Percentiles rank a stretch among this genome's conserved stretches.
Conservation (phyloP, 176 grass and related monocot genomes). For the Olyra latifolia region DNA sequence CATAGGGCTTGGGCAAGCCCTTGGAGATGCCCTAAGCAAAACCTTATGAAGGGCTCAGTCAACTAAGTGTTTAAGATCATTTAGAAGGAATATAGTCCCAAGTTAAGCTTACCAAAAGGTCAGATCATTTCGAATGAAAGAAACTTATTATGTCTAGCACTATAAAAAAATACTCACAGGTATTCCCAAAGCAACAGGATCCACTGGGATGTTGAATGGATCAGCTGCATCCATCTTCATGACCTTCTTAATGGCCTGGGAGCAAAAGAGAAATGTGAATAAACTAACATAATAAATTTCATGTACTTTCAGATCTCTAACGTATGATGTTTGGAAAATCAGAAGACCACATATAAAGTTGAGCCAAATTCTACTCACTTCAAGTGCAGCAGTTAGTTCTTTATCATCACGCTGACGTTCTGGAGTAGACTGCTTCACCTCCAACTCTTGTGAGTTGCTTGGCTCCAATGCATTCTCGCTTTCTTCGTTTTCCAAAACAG, state of each 20-base stretch:
- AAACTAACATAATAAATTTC: not conserved
- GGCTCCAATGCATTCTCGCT: conserved; percentile 6
- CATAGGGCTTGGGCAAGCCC: no score
- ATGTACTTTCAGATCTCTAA: not conserved
- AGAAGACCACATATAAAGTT: not conserved
- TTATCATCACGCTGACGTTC: conserved; percentile 51
- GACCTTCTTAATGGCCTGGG: conserved; percentile 90
- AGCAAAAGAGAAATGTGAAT: conserved; percentile 1
- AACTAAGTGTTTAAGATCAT: not conserved
- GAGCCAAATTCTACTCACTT: conserved; percentile 39
- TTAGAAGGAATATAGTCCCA: not conserved
- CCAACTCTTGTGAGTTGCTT: conserved; percentile 34
- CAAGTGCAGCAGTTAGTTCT: conserved; percentile 59
- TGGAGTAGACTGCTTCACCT: conserved; percentile 34
- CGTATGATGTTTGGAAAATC: not conserved
- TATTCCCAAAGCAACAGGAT: conserved; percentile 85
- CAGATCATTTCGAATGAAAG: conserved; percentile 9
- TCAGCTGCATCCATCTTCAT: conserved; percentile 94
- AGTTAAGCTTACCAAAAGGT: not conserved
- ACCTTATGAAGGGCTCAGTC: not conserved
- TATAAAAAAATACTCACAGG: conserved; percentile 71
- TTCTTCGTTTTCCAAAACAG: conserved; percentile 25
- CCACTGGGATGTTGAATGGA: conserved; percentile 86
- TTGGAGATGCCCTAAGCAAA: no score
- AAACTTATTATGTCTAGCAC: not conserved